Percentiles rank a stretch among this genome's conserved stretches.
phyloP scores from a whole-genome alignment of 768 basidiomycete species.

The Psilocybe sp. region DNA sequence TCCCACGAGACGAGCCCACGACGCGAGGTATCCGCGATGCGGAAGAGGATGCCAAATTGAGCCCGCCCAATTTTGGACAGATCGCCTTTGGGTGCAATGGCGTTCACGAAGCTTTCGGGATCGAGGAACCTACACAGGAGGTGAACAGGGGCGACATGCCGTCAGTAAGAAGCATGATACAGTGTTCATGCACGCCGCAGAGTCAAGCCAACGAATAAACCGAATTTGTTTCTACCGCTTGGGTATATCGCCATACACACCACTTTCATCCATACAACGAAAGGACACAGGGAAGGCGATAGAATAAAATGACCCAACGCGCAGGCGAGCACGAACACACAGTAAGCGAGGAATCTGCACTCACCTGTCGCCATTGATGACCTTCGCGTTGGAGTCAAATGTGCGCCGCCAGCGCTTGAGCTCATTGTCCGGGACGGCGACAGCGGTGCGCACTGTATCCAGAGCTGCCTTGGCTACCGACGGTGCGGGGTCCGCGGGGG shows the following conservation, averaged over 20 bases:
- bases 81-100: conserved; percentile 87
- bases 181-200: too few species aligned
- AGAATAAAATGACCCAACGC: too few species aligned
- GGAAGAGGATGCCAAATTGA: conserved; percentile 89
- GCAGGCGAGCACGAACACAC: too few species aligned
- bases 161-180: conserved; percentile 5
- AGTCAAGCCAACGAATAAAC: too few species aligned
- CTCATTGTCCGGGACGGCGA: conserved; percentile 77
- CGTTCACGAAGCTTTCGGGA: conserved; percentile 87
- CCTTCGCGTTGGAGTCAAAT: conserved; percentile 82
- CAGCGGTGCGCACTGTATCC: conserved; percentile 62
- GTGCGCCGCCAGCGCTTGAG: conserved; percentile 84
- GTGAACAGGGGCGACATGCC: conserved; percentile 6
- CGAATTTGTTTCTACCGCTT: too few species aligned
- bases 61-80: conserved; percentile 81
- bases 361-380: conserved; percentile 79
- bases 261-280: too few species aligned
- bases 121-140: conserved; percentile 69
- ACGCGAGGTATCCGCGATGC: conserved; percentile 77
- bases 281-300: too few species aligned
- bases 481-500: conserved; percentile 31
- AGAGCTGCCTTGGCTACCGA: conserved; percentile 54
- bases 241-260: too few species aligned
- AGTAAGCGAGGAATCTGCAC: conserved; percentile 14
- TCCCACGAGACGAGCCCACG: conserved; percentile 87